Base-by-base conservation (phyloP, 2,329 filamentous ascomycete species). In the Trichoderma cornu-damae region DNA sequence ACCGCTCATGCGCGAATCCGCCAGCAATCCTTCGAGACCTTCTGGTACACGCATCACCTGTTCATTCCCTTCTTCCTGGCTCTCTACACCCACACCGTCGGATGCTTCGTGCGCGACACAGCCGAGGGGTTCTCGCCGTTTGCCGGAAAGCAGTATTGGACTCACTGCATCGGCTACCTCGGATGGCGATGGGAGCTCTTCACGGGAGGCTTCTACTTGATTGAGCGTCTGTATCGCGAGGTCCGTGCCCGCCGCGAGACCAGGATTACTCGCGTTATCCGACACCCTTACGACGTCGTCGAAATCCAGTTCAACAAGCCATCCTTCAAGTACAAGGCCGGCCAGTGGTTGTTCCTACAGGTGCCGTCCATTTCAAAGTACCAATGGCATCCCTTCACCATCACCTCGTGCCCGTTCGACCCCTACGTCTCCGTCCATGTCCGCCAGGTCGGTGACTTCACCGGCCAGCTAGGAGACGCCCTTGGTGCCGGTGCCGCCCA, bases 31-130 rank as follows among this genome's bases (percentile, higher is more conserved):
- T 99, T 92, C 69, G 94, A 99, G 75, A 95, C 93, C 0, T 99
- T 99, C 72, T 99, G 94, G 94, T 99, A 99, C 75, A 96, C 91
- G 0, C 94, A 99, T 73, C 94, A 99, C 68, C 82, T 99, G n/a
- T 97, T 97, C 68, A 88, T 99, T 60, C 93, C 94, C 1, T 99
- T 99, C 73, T 75, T 97, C 68, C 80, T 99, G 43, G 93, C 84
- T 44, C 85, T 99, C 64, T 99, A 97, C 74, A 97, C 93, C 11
- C 94, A 99, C 72, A 93, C 94, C 1, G 90, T 89, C 6, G 92
- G 91, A 59, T 99, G 94, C 75, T 99, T 99, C 75, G 94, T 99
- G 37, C 89, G 94, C 64, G 92, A 96, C 69, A 87, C 85, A 1
- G 72, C 78, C 5, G 68, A 83, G 0, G 82, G 85, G 2, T 80